phyloP scores from a whole-genome alignment of 805 yeast species.

The Tetrapisispora phaffii region DNA sequence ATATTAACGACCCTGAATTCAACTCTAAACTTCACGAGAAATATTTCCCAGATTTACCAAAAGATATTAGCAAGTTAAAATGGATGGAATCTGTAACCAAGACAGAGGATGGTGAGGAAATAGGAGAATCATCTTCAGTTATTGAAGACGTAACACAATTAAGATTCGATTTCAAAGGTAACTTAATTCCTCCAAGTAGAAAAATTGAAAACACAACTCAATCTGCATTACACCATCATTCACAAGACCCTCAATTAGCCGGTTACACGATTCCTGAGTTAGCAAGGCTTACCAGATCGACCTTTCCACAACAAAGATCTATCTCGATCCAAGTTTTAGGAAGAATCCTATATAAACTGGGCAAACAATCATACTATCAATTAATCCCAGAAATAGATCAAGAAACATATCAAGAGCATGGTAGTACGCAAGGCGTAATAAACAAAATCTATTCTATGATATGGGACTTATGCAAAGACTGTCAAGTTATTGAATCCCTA shows the following conservation, averaged over 20 bases:
- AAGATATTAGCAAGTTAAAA: slow-evolving; percentile 66
- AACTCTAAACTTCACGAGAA: slow-evolving; percentile 69
- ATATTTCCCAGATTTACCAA: slow-evolving; percentile 84
- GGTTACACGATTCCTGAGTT: slow-evolving; percentile 86
- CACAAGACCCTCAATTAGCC: slow-evolving; percentile 78
- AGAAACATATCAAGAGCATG: slow-evolving; percentile 31
- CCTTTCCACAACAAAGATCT: slow-evolving; percentile 75
- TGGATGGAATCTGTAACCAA: slow-evolving; percentile 77
- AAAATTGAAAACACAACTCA: slow-evolving; percentile 41
- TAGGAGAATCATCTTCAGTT: slow-evolving; percentile 20
- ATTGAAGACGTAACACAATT: slow-evolving; percentile 51
- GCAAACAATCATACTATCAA: slow-evolving; percentile 47
- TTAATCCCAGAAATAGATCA: slow-evolving; percentile 39
- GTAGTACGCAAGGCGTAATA: slow-evolving; percentile 30
- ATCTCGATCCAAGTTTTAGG: slow-evolving; percentile 83
- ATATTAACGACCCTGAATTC: slow-evolving; percentile 70
- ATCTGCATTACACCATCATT: slow-evolving; percentile 82
- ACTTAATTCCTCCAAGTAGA: slow-evolving; percentile 52
- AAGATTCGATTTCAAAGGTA: slow-evolving; percentile 83
- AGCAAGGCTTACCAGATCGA: slow-evolving; percentile 67
- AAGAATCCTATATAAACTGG: slow-evolving; percentile 72
- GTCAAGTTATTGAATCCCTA: slow-evolving; percentile 55
- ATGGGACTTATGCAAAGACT: slow-evolving; percentile 62
- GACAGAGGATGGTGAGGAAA: slow-evolving; percentile 20
- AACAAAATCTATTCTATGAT: slow-evolving; percentile 36